These are phyloP conservation scores for Solanum chacoense DNA, from an alignment of 305 asterid species.

Conservation along the genomic window DNA sequence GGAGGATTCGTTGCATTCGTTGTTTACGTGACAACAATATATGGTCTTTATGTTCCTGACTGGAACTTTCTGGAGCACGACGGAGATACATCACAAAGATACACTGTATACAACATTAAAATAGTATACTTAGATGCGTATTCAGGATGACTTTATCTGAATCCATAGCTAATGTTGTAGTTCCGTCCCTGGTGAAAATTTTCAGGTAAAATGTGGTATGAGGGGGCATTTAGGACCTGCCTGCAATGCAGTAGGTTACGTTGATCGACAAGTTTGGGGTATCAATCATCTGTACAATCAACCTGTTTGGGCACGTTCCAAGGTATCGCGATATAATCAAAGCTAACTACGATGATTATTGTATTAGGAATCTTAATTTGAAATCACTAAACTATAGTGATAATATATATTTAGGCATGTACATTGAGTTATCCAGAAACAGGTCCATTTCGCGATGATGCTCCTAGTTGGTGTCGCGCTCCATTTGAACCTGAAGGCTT, in stretches of 20 bases:
- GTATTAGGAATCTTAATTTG: background rate
- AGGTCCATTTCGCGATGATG: constrained; percentile 49
- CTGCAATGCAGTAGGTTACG: constrained; percentile 81
- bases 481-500: constrained; percentile 89
- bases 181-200: background rate
- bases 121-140: background rate
- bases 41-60: constrained; percentile 67
- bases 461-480: constrained; percentile 67
- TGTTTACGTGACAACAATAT: constrained; percentile 51
- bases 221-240: constrained; percentile 87
- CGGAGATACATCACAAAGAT: constrained; percentile 18
- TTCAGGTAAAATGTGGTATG: constrained; percentile 88
- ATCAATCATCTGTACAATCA: constrained; percentile 60
- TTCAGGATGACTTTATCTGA: background rate
- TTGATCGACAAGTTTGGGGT: constrained; percentile 86
- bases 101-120: constrained; percentile 22
- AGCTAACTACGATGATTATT: background rate
- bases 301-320: constrained; percentile 69
- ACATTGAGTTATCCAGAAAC: constrained; percentile 55
- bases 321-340: constrained; percentile 17
- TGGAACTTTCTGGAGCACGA: constrained; percentile 40
- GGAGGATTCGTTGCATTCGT: constrained; percentile 58
- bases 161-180: background rate
- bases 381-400: background rate
- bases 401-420: constrained; percentile 46